A percentile compares a stretch with the other conserved stretches of the same genome.
These are phyloP conservation scores for Chaetoceros muelleri DNA, from an alignment of 108 stramenopile genomes.

Conservation along the genomic window DNA sequence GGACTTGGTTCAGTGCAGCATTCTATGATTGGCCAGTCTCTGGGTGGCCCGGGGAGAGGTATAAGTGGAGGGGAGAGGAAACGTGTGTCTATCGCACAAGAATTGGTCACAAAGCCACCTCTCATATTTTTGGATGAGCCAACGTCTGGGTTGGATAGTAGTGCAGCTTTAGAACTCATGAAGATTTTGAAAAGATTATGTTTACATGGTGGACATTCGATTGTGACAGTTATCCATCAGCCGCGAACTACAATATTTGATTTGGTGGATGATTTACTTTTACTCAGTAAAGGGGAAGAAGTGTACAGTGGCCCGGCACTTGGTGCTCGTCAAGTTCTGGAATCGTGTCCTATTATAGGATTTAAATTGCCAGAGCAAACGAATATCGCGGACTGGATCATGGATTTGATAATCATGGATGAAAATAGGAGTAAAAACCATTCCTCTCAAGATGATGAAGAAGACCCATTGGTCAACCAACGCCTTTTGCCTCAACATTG, in stretches of 20 bases:
- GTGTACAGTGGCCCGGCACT: constrained; percentile 45
- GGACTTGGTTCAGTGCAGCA: constrained; percentile 44
- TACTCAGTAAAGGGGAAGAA: constrained; percentile 56
- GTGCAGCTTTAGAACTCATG: constrained; percentile 60
- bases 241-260: constrained; percentile 79
- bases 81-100: constrained; percentile 69
- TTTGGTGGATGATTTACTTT: constrained; percentile 61
- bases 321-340: constrained; percentile 36
- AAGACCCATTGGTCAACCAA: background rate
- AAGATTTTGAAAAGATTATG: constrained; percentile 56
- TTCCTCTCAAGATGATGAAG: constrained; percentile 6
- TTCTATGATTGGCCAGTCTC: constrained; percentile 41
- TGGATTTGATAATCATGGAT: constrained; percentile 57
- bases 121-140: constrained; percentile 64
- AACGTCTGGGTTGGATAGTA: constrained; percentile 67
- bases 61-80: constrained; percentile 83
- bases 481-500: constrained; percentile 10
- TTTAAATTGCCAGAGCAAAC: constrained; percentile 45
- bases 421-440: constrained; percentile 19
- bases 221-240: constrained; percentile 85
- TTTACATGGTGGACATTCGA: constrained; percentile 40
- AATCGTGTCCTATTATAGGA: constrained; percentile 27
- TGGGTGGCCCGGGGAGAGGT: constrained; percentile 31
- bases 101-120: constrained; percentile 69
- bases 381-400: constrained; percentile 76